phyloP scores from a whole-genome alignment of 2,329 filamentous ascomycete species.

The Celoporthe dispersa region DNA sequence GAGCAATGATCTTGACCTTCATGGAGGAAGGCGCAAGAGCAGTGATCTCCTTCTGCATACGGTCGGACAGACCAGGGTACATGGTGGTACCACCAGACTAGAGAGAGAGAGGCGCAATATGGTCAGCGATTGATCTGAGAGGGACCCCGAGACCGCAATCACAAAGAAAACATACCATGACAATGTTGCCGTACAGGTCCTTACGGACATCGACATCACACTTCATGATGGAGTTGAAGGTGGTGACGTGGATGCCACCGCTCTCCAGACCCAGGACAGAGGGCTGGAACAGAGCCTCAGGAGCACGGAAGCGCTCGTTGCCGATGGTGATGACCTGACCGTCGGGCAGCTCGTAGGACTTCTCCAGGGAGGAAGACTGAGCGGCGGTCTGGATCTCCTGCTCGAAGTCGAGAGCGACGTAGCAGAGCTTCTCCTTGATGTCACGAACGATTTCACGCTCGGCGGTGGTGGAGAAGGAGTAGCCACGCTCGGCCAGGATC shows the following conservation, averaged over 20 bases:
- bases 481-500: conserved; percentile 98
- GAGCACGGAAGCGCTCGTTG: conserved; percentile 99
- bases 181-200: conserved; percentile 99
- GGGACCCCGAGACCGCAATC: conserved; percentile 2
- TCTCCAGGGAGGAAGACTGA: conserved; percentile 98
- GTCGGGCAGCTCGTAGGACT: conserved; percentile 99
- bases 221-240: conserved; percentile 99
- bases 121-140: conserved; percentile 38
- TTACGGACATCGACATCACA: conserved; percentile 99
- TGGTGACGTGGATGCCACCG: conserved; percentile 99
- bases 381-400: conserved; percentile 99
- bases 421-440: conserved; percentile 99
- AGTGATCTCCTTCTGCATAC: conserved; percentile 99
- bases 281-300: conserved; percentile 99
- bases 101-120: not conserved
- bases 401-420: conserved; percentile 99
- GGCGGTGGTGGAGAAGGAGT: conserved; percentile 99
- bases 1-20: conserved; percentile 99
- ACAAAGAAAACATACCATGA: conserved; percentile 80
- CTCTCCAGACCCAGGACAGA: conserved; percentile 97
- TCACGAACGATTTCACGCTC: conserved; percentile 58
- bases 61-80: conserved; percentile 99
- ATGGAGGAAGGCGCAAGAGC: conserved; percentile 98
- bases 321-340: conserved; percentile 99
- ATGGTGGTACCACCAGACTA: conserved; percentile 99